phyloP scores from a whole-genome alignment of 2,329 filamentous ascomycete species.

The Fonsecaea multimorphosa region DNA sequence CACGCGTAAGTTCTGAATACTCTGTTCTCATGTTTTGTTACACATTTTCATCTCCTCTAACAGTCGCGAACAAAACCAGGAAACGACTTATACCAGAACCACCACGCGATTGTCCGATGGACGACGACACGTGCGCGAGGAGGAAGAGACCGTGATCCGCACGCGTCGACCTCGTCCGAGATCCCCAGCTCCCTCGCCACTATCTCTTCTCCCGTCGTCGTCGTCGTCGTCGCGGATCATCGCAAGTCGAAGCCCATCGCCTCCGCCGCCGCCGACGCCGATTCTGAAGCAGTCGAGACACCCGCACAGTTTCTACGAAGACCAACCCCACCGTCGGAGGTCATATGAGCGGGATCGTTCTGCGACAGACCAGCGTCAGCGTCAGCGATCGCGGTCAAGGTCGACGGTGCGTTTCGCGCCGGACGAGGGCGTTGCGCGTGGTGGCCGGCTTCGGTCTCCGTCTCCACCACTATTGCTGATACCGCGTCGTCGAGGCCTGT shows the following conservation, averaged over 20 bases:
- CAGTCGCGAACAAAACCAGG: too few relatives aligned
- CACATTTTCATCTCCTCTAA: too few relatives aligned
- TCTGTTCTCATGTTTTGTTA: not conserved
- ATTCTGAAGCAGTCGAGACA: not conserved
- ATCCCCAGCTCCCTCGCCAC: not conserved
- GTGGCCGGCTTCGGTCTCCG: not conserved
- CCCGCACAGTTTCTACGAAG: constrained; percentile 12
- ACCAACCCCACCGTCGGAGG: constrained; percentile 2
- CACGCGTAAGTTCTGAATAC: not conserved
- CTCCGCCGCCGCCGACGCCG: not conserved
- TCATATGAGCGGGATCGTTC: constrained; percentile 3
- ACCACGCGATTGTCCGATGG: not conserved
- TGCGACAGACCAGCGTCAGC: not conserved
- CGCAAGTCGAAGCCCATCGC: not conserved
- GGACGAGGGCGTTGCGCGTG: not conserved
- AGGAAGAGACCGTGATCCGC: constrained; percentile 2
- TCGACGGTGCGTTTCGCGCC: constrained; percentile 3
- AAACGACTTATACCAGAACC: constrained; percentile 10
- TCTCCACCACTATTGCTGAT: not conserved
- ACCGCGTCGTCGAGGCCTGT: not conserved
- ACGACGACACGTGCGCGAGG: constrained; percentile 5
- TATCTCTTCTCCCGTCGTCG: too few relatives aligned
- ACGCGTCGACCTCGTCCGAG: not conserved
- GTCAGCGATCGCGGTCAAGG: not conserved
- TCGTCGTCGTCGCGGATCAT: not conserved